A percentile compares a stretch with the other conserved stretches of the same genome.
Evolutionary conservation across 1,139 yeast genomes (phyloP).

Genomic region (Yamadazyma taylorii): DNA sequence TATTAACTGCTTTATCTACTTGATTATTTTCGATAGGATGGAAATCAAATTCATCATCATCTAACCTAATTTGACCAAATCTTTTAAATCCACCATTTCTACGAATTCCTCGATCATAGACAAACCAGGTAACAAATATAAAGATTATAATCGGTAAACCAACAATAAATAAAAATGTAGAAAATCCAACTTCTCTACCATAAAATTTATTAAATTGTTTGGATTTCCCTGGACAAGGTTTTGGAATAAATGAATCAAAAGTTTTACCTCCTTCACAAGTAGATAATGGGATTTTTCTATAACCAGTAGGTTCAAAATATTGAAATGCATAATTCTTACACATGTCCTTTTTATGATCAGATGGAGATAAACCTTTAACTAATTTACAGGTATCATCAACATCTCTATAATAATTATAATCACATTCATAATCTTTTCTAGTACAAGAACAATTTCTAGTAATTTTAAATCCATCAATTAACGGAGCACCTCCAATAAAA

Average conservation of each 20-base stretch:
- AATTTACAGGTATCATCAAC: constrained; percentile 84
- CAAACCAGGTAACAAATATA: constrained; percentile 61
- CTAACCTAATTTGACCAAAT: constrained; percentile 85
- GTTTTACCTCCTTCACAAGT: constrained; percentile 46
- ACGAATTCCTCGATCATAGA: constrained; percentile 78
- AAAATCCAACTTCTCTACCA: constrained; percentile 58
- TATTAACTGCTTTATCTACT: constrained; percentile 64
- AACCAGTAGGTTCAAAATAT: constrained; percentile 47
- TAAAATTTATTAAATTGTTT: constrained; percentile 59
- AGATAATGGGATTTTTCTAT: constrained; percentile 45
- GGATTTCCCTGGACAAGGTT: constrained; percentile 87
- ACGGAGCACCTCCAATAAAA: constrained; percentile 76
- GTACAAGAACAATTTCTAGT: constrained; percentile 79
- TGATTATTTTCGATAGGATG: constrained; percentile 64
- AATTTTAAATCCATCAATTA: constrained; percentile 59
- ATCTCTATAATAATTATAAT: constrained; percentile 72
- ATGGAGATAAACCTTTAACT: constrained; percentile 67
- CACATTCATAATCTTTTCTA: constrained; percentile 91
- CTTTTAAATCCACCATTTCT: constrained; percentile 79
- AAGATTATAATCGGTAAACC: constrained; percentile 60
- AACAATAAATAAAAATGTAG: constrained; percentile 51
- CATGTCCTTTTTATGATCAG: constrained; percentile 56
- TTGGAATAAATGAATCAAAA: constrained; percentile 65
- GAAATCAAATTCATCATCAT: constrained; percentile 51
- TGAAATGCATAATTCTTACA: constrained; percentile 66